A percentile compares a stretch with the other conserved stretches of the same genome.
These are phyloP conservation scores for Verruconis gallopava DNA, from an alignment of 2,329 filamentous ascomycete genomes.

Conservation along the genomic window DNA sequence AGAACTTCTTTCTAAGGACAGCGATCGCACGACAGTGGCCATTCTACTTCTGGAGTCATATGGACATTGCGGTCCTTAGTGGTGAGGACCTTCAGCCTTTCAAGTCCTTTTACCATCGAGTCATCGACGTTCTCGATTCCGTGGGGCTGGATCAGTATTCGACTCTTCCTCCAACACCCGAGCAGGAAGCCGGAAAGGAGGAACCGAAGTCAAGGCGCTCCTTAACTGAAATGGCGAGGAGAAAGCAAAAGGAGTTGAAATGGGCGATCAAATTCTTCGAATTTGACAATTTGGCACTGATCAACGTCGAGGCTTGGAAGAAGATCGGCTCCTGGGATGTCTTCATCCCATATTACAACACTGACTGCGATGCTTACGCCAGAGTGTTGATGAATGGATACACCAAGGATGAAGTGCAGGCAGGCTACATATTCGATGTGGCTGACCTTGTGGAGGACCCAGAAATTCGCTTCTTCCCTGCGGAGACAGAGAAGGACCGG, in stretches of 20 bases:
- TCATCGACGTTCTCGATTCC: slow-evolving; percentile 14
- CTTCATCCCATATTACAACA: slow-evolving; percentile 44
- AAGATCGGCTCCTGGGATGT: slow-evolving; percentile 45
- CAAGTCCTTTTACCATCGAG: slow-evolving; percentile 19
- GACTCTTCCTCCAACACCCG: slow-evolving; percentile 2
- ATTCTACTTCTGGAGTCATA: slow-evolving; percentile 45
- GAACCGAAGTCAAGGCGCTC: background rate
- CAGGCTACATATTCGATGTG: slow-evolving; percentile 12
- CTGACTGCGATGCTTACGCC: slow-evolving; percentile 39
- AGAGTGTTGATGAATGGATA: slow-evolving; percentile 11
- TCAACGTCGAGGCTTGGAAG: slow-evolving; percentile 40
- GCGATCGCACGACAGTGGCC: slow-evolving; percentile 33
- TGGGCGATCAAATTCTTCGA: slow-evolving; percentile 46
- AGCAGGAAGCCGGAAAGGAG: slow-evolving; percentile 5
- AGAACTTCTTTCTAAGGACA: slow-evolving; percentile 40
- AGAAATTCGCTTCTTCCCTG: slow-evolving; percentile 10
- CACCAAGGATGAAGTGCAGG: slow-evolving; percentile 10
- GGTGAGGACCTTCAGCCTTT: slow-evolving; percentile 25
- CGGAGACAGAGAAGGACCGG: background rate
- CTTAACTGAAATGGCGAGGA: background rate
- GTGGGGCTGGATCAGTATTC: slow-evolving; percentile 7
- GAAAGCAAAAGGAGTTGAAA: slow-evolving; percentile 11
- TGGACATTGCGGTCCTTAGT: slow-evolving; percentile 38
- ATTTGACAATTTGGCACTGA: slow-evolving; percentile 45
- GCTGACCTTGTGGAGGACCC: slow-evolving; percentile 10